Percentiles rank a stretch among this genome's conserved stretches.
Evolutionary conservation across 306 rosid species (phyloP).

Genomic region (Carpinus viminea): DNA sequence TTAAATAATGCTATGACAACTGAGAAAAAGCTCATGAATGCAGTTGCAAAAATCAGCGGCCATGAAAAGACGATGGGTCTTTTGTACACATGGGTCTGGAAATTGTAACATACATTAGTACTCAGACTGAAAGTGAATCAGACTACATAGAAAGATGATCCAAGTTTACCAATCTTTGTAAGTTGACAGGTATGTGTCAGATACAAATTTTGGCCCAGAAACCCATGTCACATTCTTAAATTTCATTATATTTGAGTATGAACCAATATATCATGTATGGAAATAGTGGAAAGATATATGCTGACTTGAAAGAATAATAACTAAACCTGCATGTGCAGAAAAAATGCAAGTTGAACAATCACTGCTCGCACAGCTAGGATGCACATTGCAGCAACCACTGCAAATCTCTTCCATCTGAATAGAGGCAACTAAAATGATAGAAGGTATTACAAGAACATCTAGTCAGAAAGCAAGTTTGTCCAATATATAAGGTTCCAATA

Average conservation of each 20-base stretch:
- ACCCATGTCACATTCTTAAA: not conserved
- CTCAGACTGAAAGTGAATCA: conserved; percentile 20
- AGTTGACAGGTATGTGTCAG: conserved; percentile 6
- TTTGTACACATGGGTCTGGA: conserved; percentile 85
- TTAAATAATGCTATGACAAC: conserved; percentile 93
- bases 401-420: conserved; percentile 95
- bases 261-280: not conserved
- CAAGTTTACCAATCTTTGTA: not conserved
- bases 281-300: not conserved
- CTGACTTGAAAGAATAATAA: not conserved
- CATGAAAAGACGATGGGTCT: conserved; percentile 75
- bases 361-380: conserved; percentile 94
- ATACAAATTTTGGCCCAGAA: not conserved
- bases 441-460: conserved; percentile 22
- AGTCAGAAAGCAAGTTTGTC: conserved; percentile 1
- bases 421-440: conserved; percentile 58
- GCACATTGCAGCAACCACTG: conserved; percentile 92
- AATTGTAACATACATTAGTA: conserved; percentile 32
- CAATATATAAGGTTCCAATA: not conserved
- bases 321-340: conserved; percentile 90
- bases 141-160: conserved; percentile 17
- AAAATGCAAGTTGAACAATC: conserved; percentile 95
- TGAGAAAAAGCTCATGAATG: conserved; percentile 98
- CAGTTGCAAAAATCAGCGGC: conserved; percentile 82
- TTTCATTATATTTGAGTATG: not conserved